phyloP scores from a whole-genome alignment of 371 early-diverging fungal species.

The Fennellomyces sp. region DNA sequence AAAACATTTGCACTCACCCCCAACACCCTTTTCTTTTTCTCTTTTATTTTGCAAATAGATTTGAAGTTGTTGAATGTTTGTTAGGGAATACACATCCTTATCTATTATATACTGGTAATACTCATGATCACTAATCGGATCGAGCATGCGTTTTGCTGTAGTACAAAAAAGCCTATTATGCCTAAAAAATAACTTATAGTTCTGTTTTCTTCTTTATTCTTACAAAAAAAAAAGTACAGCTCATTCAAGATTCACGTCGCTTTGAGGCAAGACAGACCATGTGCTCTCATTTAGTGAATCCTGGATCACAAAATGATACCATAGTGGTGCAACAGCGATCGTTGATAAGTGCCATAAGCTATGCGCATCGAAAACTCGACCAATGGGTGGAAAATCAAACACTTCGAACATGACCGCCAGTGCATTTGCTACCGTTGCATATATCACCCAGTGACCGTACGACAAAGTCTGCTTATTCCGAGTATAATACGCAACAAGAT shows the following conservation, averaged over 20 bases:
- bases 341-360: slow-evolving; percentile 96
- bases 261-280: slow-evolving; percentile 1
- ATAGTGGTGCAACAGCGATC: slow-evolving; percentile 74
- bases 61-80: slow-evolving; percentile 1
- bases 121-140: neutral
- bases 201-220: neutral
- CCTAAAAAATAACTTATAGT: too few species aligned
- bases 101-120: neutral
- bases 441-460: slow-evolving; percentile 2
- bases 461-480: neutral
- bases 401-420: slow-evolving; percentile 86
- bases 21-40: neutral
- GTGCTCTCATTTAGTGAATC: neutral
- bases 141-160: neutral
- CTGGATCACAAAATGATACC: slow-evolving; percentile 77
- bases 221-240: neutral
- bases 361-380: slow-evolving; percentile 89
- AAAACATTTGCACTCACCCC: neutral
- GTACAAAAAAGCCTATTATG: neutral
- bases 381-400: slow-evolving; percentile 91
- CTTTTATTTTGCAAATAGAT: neutral
- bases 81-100: neutral
- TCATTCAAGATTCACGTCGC: neutral
- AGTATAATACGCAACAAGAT: neutral
- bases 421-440: neutral